Evolutionary conservation across 345 rosid genomes (phyloP).

Genomic region (Arabidopsis suecica): DNA sequence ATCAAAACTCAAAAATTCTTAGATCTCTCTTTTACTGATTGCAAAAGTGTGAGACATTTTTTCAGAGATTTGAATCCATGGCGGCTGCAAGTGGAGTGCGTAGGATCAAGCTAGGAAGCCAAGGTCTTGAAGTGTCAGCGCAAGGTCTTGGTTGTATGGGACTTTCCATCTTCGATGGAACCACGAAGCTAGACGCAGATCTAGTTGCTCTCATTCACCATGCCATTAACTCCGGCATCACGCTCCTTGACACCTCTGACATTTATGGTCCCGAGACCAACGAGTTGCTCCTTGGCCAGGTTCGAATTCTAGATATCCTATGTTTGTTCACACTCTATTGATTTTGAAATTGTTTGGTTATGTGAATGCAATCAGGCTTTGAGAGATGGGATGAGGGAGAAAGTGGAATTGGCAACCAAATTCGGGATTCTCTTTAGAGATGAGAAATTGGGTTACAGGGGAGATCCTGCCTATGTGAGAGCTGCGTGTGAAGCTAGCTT

Average conservation of each 20-base stretch:
- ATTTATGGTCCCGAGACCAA: neutral
- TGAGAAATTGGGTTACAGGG: neutral
- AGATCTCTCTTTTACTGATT: too few relatives aligned
- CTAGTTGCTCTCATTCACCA: constrained; percentile 37
- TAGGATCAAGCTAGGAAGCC: constrained; percentile 26
- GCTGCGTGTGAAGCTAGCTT: constrained; percentile 48
- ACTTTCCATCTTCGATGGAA: constrained; percentile 15
- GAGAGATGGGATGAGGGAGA: constrained; percentile 9
- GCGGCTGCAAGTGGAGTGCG: constrained; percentile 1
- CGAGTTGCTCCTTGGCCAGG: neutral
- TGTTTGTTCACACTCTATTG: neutral
- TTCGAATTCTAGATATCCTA: neutral
- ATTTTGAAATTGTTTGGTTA: neutral
- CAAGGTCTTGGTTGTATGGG: constrained; percentile 34
- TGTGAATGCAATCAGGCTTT: neutral
- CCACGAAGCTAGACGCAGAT: constrained; percentile 42
- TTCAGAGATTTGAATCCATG: neutral
- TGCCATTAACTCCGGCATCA: constrained; percentile 1
- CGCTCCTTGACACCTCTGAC: constrained; percentile 11
- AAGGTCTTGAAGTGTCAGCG: constrained; percentile 7
- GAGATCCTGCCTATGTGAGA: constrained; percentile 17
- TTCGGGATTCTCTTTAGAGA: neutral
- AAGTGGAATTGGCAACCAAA: constrained; percentile 11
- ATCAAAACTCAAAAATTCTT: neutral
- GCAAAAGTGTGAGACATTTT: neutral